A percentile compares a stretch with the other conserved stretches of the same genome.
phyloP scores from a whole-genome alignment of 2,329 filamentous ascomycete species.

The Pseudonectria buxi region DNA sequence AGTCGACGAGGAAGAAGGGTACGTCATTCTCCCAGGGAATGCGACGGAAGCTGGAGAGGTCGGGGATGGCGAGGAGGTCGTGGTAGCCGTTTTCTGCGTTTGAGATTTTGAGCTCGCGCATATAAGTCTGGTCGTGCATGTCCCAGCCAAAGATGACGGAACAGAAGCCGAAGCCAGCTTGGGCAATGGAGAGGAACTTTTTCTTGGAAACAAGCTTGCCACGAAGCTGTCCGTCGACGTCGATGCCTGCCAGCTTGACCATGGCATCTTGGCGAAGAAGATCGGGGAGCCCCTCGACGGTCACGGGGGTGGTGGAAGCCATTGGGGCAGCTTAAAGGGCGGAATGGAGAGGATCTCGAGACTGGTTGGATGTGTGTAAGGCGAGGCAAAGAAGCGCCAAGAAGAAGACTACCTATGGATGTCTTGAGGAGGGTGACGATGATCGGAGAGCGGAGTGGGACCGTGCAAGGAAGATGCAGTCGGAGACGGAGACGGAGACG shows the following conservation, averaged over 20 bases:
- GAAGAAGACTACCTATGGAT: neutral
- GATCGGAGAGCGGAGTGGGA: neutral
- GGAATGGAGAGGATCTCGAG: too few species aligned
- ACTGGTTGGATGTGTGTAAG: too few species aligned
- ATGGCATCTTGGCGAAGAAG: slow-evolving; percentile 65
- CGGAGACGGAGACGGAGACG: too few species aligned
- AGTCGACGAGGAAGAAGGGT: slow-evolving; percentile 79
- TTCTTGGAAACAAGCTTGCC: slow-evolving; percentile 89
- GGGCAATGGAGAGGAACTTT: slow-evolving; percentile 81
- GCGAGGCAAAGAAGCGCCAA: too few species aligned
- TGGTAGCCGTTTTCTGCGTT: slow-evolving; percentile 88
- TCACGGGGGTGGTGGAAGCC: slow-evolving; percentile 36
- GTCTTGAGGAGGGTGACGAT: neutral
- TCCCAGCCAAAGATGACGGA: slow-evolving; percentile 95
- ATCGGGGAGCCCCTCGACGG: slow-evolving; percentile 55
- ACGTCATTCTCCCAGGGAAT: slow-evolving; percentile 89
- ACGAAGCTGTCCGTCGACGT: slow-evolving; percentile 80
- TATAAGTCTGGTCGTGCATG: slow-evolving; percentile 91
- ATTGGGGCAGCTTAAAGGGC: slow-evolving; percentile 13
- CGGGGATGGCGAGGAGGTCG: slow-evolving; percentile 76
- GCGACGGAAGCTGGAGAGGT: slow-evolving; percentile 68
- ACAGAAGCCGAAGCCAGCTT: slow-evolving; percentile 84
- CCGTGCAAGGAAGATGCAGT: too few species aligned
- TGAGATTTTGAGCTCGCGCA: slow-evolving; percentile 76
- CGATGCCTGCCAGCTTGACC: slow-evolving; percentile 82